Base-by-base conservation (phyloP, 345 rosid species). In the Eucalyptus dawsonii region DNA sequence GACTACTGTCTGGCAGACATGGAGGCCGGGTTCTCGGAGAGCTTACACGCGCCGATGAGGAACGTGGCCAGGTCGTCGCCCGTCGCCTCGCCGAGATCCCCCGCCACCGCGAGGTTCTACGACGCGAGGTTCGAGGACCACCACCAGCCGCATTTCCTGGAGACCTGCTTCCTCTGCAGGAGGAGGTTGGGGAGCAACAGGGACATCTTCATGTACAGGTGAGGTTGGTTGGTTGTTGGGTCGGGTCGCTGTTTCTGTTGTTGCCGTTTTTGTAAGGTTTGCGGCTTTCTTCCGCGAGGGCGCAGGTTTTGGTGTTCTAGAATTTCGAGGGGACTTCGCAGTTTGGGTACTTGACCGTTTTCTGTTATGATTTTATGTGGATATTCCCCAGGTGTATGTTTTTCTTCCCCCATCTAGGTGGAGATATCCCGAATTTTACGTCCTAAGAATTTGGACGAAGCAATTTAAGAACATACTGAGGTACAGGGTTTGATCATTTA, bases 131-230 rank as follows among this genome's bases (percentile, higher is more conserved):
- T 67, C 50, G 97, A 95, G 29, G 92, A 92, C 56, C 96, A 91
- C 50, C 96, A 91, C 45, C 95, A 89, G 4, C 94, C 97, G 89
- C 92, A 96, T 90, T 96, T 94, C 93, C 50, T 96, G 93, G 97
- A 95, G 65, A 88, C 96, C 42, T 96, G 99, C 93, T 93, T 91
- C 89, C 95, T 94, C 86, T 96, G 99, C 92, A 93, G 95, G 94
- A 96, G 94, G 72, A 95, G 93, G 5, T 95, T 96, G n/a, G 95
- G 95, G 81, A 93, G 89, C 88, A 93, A 94, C 95, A 93, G 91
- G 89, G 99, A 96, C 93, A 96, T 96, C 95, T 96, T 89, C 86
- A 96, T 96, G 99, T 96, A 96, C 93, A 94, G 97, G 98, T 53
- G 24, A 21, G 58, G 58, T 95, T 47, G 58, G 92, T 85, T 81